These are phyloP conservation scores for Apiospora saccharicola DNA, from an alignment of 2,329 filamentous ascomycete genomes.

Conservation along the genomic window DNA sequence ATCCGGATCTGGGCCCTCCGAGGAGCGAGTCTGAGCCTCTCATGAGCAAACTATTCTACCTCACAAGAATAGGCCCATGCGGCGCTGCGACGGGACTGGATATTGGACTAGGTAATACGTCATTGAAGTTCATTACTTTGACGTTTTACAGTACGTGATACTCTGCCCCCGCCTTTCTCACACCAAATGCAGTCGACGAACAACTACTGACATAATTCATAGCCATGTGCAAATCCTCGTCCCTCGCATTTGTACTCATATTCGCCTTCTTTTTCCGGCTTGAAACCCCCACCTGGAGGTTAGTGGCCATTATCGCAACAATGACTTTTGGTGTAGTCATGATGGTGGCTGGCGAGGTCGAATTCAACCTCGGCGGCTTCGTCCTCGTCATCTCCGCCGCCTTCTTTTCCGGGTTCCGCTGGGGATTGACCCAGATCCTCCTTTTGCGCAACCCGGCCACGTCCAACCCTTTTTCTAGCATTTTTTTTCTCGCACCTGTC, in stretches of 20 bases:
- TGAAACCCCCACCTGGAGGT: slow-evolving; percentile 83
- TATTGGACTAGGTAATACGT: slow-evolving; percentile 95
- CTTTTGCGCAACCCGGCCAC: slow-evolving; percentile 93
- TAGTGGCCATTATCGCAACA: slow-evolving; percentile 85
- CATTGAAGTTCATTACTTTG: slow-evolving; percentile 92
- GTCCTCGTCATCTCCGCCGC: slow-evolving; percentile 90
- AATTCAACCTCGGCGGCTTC: slow-evolving; percentile 88
- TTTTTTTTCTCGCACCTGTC: slow-evolving; percentile 96
- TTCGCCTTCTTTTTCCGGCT: slow-evolving; percentile 96
- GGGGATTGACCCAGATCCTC: slow-evolving; percentile 97
- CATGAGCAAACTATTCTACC: slow-evolving; percentile 90
- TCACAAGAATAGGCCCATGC: slow-evolving; percentile 90
- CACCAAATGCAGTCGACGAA: background rate
- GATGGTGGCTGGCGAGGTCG: slow-evolving; percentile 96
- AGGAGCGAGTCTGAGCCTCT: slow-evolving; percentile 65
- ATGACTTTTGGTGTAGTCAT: slow-evolving; percentile 96
- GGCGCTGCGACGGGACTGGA: slow-evolving; percentile 92
- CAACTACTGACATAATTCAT: slow-evolving; percentile 34
- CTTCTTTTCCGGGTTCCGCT: slow-evolving; percentile 96
- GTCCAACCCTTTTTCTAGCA: slow-evolving; percentile 94
- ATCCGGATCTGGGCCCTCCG: slow-evolving; percentile 57
- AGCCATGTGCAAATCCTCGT: slow-evolving; percentile 99
- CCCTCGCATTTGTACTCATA: slow-evolving; percentile 90
- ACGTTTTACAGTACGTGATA: slow-evolving; percentile 84
- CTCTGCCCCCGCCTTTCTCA: background rate